These are phyloP conservation scores for Mortierella sp. DNA, from an alignment of 371 early-diverging fungal species.

Conservation along the genomic window DNA sequence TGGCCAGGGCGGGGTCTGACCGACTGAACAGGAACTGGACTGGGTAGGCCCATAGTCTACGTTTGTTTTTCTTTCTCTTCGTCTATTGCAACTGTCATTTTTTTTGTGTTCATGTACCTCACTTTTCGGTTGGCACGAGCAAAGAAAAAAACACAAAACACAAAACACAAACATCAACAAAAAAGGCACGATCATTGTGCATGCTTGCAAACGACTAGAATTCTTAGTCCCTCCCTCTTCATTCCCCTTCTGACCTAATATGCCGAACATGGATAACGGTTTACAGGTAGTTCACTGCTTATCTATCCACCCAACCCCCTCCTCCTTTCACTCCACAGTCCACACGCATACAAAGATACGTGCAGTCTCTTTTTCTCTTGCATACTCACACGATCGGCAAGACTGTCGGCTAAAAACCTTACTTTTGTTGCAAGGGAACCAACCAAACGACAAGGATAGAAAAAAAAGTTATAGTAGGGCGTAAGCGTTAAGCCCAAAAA, in stretches of 20 bases:
- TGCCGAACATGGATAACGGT: no score
- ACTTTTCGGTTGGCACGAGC: not conserved
- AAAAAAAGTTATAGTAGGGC: not conserved
- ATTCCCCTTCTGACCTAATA: no score
- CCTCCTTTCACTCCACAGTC: no score
- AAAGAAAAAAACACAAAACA: not conserved
- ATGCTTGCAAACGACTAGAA: not conserved
- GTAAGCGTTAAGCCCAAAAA: not conserved
- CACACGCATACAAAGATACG: no score
- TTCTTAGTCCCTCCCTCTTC: not conserved
- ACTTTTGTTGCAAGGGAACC: not conserved
- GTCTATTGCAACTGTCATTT: not conserved
- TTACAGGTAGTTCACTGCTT: no score
- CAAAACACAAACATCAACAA: not conserved
- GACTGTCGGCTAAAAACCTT: not conserved
- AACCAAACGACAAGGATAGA: not conserved
- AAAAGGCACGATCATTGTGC: not conserved
- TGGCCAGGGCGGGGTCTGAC: not conserved
- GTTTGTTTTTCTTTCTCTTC: not conserved
- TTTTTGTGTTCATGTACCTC: not conserved
- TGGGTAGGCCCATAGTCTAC: no score
- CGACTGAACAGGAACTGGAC: not conserved
- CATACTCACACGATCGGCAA: not conserved
- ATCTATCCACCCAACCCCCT: no score
- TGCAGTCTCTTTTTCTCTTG: no score